These are phyloP conservation scores for Aspergillus carbonarius DNA, from an alignment of 2,329 filamentous ascomycete genomes.

Conservation along the genomic window DNA sequence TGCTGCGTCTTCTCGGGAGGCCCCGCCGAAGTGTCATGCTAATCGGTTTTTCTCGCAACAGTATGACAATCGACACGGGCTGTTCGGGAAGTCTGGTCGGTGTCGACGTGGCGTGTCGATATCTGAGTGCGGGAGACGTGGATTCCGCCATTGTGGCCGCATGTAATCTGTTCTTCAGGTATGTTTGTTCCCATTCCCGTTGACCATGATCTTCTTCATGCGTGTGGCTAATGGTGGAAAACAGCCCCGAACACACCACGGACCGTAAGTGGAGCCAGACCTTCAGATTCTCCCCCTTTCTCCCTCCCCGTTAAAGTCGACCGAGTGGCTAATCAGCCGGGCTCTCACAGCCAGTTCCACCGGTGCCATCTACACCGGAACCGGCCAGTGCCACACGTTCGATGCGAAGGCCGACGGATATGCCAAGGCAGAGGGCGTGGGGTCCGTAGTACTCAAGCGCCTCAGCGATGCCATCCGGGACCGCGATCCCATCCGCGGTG, in stretches of 20 bases:
- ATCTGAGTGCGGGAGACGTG: conserved; percentile 11
- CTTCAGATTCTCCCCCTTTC: background rate
- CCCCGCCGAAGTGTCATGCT: background rate
- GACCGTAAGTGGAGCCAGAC: background rate
- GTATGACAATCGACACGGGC: conserved; percentile 42
- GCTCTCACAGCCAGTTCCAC: background rate
- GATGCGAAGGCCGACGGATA: conserved; percentile 30
- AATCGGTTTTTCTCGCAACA: background rate
- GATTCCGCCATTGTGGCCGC: conserved; percentile 35
- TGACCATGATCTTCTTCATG: too few relatives aligned
- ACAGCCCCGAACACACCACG: background rate
- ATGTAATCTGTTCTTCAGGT: conserved; percentile 29
- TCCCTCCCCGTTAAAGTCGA: background rate
- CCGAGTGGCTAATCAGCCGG: conserved; percentile 16
- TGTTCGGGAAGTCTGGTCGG: conserved; percentile 38
- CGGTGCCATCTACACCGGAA: conserved; percentile 32
- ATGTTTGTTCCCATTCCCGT: conserved; percentile 21
- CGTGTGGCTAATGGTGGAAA: background rate
- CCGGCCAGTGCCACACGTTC: conserved; percentile 26
- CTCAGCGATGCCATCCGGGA: conserved; percentile 27
- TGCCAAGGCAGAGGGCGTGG: conserved; percentile 32
- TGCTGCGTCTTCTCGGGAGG: too few relatives aligned
- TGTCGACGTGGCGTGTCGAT: conserved; percentile 16
- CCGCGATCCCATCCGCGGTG: conserved; percentile 27
- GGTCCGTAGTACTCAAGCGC: conserved; percentile 28